Evolutionary conservation across 805 yeast genomes (phyloP).

Genomic region (Spencermartinsiella europaea): DNA sequence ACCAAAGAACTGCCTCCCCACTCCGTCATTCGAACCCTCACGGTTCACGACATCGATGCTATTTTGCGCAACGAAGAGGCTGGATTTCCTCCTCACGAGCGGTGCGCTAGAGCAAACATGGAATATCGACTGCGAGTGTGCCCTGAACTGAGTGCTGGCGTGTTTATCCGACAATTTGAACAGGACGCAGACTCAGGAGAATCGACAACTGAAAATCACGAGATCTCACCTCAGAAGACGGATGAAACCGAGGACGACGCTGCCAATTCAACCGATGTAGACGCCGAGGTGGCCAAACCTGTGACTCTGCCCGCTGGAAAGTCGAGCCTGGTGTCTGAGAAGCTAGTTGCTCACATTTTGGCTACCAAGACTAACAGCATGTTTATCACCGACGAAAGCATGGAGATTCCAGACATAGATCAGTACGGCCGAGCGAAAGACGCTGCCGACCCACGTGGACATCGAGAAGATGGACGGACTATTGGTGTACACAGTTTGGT

Average conservation of each 20-base stretch:
- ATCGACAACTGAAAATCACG: conserved; percentile 15
- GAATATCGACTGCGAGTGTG: conserved; percentile 70
- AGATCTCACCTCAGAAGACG: conserved; percentile 9
- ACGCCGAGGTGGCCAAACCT: conserved; percentile 15
- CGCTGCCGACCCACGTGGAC: conserved; percentile 44
- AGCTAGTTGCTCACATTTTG: conserved; percentile 71
- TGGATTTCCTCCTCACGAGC: conserved; percentile 68
- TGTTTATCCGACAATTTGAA: conserved; percentile 68
- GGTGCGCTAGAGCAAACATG: conserved; percentile 59
- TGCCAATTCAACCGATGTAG: conserved; percentile 23
- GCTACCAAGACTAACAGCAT: conserved; percentile 60
- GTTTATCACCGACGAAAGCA: conserved; percentile 50
- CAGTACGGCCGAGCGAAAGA: conserved; percentile 22
- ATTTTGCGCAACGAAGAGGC: conserved; percentile 54
- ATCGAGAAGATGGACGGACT: conserved; percentile 64
- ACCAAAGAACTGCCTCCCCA: conserved; percentile 44
- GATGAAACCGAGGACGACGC: conserved; percentile 22
- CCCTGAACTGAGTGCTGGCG: conserved; percentile 87
- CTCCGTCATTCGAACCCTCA: conserved; percentile 68
- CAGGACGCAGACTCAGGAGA: conserved; percentile 23
- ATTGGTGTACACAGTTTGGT: conserved; percentile 83
- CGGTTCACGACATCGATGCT: conserved; percentile 64
- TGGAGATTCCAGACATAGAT: conserved; percentile 51
- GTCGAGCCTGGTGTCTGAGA: conserved; percentile 39
- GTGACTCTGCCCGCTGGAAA: conserved; percentile 18